Conservation (phyloP, 257 asterid species). For the Haberlea rhodopensis region DNA sequence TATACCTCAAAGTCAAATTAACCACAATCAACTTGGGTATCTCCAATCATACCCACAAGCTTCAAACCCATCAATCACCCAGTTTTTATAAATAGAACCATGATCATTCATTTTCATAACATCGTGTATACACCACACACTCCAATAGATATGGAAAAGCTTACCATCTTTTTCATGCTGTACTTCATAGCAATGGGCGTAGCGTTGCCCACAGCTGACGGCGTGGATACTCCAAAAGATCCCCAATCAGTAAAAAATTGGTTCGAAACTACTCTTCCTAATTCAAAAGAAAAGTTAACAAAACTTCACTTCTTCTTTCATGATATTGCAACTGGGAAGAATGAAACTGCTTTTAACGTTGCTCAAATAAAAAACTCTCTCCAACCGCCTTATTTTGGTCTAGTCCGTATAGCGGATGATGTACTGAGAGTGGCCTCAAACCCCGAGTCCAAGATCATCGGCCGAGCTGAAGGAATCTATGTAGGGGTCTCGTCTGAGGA, state of each 20-base stretch:
- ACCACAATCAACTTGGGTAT: too few relatives aligned
- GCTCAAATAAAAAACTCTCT: slow-evolving; percentile 25
- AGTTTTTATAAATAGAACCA: too few relatives aligned
- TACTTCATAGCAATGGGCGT: background rate
- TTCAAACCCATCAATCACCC: too few relatives aligned
- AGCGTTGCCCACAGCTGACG: slow-evolving; percentile 4
- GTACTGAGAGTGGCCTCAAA: slow-evolving; percentile 31
- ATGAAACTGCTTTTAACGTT: slow-evolving; percentile 29
- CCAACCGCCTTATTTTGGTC: slow-evolving; percentile 34
- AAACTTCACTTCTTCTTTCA: slow-evolving; percentile 45
- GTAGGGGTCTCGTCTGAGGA: slow-evolving; percentile 28
- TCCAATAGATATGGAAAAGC: slow-evolving; percentile 19
- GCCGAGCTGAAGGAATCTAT: slow-evolving; percentile 40
- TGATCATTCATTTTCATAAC: too few relatives aligned
- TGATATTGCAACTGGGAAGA: slow-evolving; percentile 29
- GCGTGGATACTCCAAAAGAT: slow-evolving; percentile 19
- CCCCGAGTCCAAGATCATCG: slow-evolving; percentile 33
- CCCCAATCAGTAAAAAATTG: slow-evolving; percentile 37
- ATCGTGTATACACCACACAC: too few relatives aligned
- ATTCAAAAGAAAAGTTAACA: slow-evolving; percentile 29
- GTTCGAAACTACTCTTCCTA: slow-evolving; percentile 28
- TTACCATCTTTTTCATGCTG: background rate
- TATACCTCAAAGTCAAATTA: too few relatives aligned
- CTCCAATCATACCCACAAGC: too few relatives aligned
- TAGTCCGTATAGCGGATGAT: slow-evolving; percentile 32